Evolutionary conservation across 116 monocot genomes (phyloP), one percentile per base, ranked within the genome.

Genomic region (Posidonia oceanica): DNA sequence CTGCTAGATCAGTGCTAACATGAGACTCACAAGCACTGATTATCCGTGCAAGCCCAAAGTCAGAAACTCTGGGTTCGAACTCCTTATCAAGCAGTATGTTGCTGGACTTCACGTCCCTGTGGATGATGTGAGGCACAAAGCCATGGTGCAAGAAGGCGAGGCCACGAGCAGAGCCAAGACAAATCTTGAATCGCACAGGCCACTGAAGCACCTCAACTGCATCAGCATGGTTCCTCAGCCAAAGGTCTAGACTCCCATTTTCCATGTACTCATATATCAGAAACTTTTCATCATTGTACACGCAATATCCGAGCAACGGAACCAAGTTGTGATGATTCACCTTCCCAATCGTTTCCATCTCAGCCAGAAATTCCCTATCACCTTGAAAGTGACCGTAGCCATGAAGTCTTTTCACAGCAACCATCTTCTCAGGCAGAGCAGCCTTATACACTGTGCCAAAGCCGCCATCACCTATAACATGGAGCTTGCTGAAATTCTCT

Each of bases 361-460:
- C 95, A 21, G 76, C 76, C 6, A 76, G 39, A 57, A 76, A 64
- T 83, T 96, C 82, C 74, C 84, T 48, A 80, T 88, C 75, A 75
- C 85, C 82, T 77, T 87, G 69, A 36, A 66, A 66, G 59, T 80
- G 41, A 55, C 44, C 21, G 80, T 79, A 13, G 18, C 23, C 55
- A 17, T 84, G 71, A 21, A 88, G 70, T 16, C 88, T 82, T 69
- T 91, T 91, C 74, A 91, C 91, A 0, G 91, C 95, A 2, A 86
- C 91, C 8, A 88, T 54, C 7, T 84, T 91, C 10, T 69, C 73
- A 0, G 84, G 65, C 5, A 96, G 74, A 41, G 82, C 82, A 0
- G 95, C 95, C 59, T 81, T 84, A 84, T 91, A 96, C 12, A 96
- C 95, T 4, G 74, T 96, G 7, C 95, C 88, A 56, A 91, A 91